Evolutionary conservation across 2,329 filamentous ascomycete genomes (phyloP).

Genomic region (Echinosphaeria canescens): DNA sequence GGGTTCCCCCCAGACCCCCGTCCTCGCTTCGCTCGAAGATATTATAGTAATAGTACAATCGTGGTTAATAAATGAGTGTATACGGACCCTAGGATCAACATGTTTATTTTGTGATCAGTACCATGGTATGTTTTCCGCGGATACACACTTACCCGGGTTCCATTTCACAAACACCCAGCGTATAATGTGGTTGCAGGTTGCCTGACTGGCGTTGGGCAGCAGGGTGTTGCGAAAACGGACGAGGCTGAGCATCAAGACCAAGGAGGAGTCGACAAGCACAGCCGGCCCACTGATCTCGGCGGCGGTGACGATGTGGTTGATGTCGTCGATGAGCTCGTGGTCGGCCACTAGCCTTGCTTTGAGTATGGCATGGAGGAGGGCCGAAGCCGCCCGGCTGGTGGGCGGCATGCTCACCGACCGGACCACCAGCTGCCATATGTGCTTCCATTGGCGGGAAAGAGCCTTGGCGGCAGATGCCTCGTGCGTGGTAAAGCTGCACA

Average conservation of each 20-base stretch:
- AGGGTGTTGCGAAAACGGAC: constrained; percentile 43
- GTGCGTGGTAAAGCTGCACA: too few species aligned
- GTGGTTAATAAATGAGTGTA: too few species aligned
- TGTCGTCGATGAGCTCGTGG: constrained; percentile 41
- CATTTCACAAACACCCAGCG: constrained; percentile 69
- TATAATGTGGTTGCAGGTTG: constrained; percentile 49
- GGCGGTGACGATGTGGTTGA: constrained; percentile 51
- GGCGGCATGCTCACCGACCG: constrained; percentile 47
- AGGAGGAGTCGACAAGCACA: constrained; percentile 56
- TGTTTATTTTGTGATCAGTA: too few species aligned
- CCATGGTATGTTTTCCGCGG: too few species aligned
- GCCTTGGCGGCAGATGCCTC: too few species aligned
- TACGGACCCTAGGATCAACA: too few species aligned
- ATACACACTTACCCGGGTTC: constrained; percentile 44
- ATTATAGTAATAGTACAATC: too few species aligned
- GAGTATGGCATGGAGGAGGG: constrained; percentile 48
- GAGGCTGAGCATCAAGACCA: constrained; percentile 49
- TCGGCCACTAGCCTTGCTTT: constrained; percentile 43
- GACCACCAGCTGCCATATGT: constrained; percentile 53
- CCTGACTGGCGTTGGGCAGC: constrained; percentile 44
- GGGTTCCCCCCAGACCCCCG: too few species aligned
- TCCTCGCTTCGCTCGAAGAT: too few species aligned
- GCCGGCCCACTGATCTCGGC: constrained; percentile 69
- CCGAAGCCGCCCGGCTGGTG: constrained; percentile 58
- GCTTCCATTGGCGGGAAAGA: too few species aligned